Base-by-base conservation (phyloP, 2,329 filamentous ascomycete species). In the Albifimbria verrucaria region DNA sequence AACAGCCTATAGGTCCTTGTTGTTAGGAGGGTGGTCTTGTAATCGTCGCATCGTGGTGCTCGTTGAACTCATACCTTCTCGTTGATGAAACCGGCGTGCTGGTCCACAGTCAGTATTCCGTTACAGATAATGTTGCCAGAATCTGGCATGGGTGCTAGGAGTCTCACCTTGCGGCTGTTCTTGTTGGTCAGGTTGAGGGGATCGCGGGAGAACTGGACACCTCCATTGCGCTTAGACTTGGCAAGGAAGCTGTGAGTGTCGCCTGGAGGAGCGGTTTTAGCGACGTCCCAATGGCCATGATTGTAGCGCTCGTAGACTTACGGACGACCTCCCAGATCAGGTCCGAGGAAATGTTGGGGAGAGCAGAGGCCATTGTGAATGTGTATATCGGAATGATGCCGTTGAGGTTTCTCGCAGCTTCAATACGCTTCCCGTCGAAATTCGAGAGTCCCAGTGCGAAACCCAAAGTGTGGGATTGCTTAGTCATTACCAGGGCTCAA, bases 251-350 rank as follows among this genome's bases (percentile, higher is more conserved):
- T 79, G 81, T 95, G 96, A 80, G 91, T 86, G 80, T 78, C 79
- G 79, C 92, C 92, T 97, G 25, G 36, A 44, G 49, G 45, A 48
- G 52, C 55, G 32, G 55, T 57, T 59, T 64, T 58, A 62, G 62
- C 49, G 60, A 51, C 57, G 51, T 44, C 45, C 17, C 28, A 42
- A n/a, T 22, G 24, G 9, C 7, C 2, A 47, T 47, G 12, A 25
- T 23, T 15, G 36, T 28, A 22, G 39, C 18, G 47, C 23, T 57
- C 48, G 18, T 56, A 88, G 85, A 92, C 92, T 77, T 87, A 97
- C 92, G 90, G 83, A 88, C 87, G 76, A 95, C 80, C 85, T 93
- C 88, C 93, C 93, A 97, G 82, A 96, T 80, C 68, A 97, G 83
- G 79, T 97, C 92, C 72, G 87, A 78, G 75, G 92, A 95, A 72